Percentiles rank a stretch among this genome's conserved stretches.
These are phyloP conservation scores for Pythium rhizo-oryzae DNA, from an alignment of 352 stramenopile species.

Conservation along the genomic window DNA sequence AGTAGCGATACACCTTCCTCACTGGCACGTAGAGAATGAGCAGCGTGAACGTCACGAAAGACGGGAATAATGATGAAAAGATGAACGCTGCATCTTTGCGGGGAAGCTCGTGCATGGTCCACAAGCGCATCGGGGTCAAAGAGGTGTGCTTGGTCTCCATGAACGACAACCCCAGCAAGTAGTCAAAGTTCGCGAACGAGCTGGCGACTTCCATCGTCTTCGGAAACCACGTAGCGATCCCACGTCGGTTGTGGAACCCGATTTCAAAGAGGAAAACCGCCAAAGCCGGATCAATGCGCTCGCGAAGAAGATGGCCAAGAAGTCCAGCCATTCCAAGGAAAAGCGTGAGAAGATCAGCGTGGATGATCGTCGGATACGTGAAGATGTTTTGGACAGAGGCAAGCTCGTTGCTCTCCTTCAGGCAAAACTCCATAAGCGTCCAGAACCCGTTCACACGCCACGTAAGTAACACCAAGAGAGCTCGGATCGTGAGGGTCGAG, in stretches of 20 bases:
- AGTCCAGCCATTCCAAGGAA: conserved; percentile 32
- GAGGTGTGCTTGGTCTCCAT: too few species aligned
- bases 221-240: conserved; percentile 8
- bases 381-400: not conserved
- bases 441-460: conserved; percentile 55
- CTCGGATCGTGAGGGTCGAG: conserved; percentile 36
- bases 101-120: conserved; percentile 14
- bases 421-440: conserved; percentile 43
- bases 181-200: not conserved
- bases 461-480: conserved; percentile 35
- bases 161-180: too few species aligned
- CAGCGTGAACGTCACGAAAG: conserved; percentile 10
- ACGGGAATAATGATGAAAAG: conserved; percentile 10
- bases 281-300: conserved; percentile 23
- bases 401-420: conserved; percentile 25
- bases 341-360: conserved; percentile 39
- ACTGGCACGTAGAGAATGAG: conserved; percentile 8
- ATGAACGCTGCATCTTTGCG: not conserved
- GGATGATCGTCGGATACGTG: conserved; percentile 8
- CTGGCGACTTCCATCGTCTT: not conserved
- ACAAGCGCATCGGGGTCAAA: conserved; percentile 32
- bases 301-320: conserved; percentile 9
- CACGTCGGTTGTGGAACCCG: conserved; percentile 1
- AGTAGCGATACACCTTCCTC: conserved; percentile 15
- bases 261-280: conserved; percentile 22